These are phyloP conservation scores for Saccharomycopsis synnaedendra DNA, from an alignment of 805 yeast genomes.

Conservation along the genomic window DNA sequence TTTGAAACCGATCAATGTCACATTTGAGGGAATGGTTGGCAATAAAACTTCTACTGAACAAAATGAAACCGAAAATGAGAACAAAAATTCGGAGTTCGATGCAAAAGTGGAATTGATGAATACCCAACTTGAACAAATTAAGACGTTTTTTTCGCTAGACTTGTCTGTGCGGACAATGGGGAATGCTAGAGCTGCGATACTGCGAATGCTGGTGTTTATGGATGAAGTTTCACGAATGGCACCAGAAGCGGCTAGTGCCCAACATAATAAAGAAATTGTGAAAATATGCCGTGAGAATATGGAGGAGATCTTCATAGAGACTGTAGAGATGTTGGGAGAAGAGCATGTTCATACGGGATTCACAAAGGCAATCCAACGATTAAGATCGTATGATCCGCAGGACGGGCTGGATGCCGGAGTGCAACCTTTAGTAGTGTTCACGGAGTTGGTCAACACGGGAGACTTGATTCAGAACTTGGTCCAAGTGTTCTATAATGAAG, in stretches of 20 bases:
- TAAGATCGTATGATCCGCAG: conserved; percentile 62
- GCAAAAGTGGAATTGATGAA: conserved; percentile 72
- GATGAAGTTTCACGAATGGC: conserved; percentile 13
- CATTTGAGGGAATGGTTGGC: conserved; percentile 9
- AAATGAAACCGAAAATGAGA: conserved; percentile 17
- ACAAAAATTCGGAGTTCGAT: conserved; percentile 49
- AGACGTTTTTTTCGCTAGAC: conserved; percentile 69
- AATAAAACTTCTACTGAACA: conserved; percentile 19
- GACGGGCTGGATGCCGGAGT: conserved; percentile 29
- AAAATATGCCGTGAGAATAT: conserved; percentile 32
- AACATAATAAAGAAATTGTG: conserved; percentile 21
- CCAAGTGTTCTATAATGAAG: conserved; percentile 82
- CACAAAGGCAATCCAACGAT: conserved; percentile 60
- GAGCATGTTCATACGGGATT: conserved; percentile 83
- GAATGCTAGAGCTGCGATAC: conserved; percentile 53
- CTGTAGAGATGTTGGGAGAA: conserved; percentile 50
- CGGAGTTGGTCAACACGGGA: conserved; percentile 86
- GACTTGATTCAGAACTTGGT: conserved; percentile 89
- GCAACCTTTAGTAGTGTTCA: conserved; percentile 80
- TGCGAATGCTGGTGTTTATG: conserved; percentile 40
- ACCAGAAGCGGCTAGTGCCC: conserved; percentile 20
- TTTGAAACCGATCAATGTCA: conserved; percentile 23
- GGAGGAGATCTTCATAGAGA: conserved; percentile 57
- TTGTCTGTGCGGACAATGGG: conserved; percentile 62
- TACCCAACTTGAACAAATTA: conserved; percentile 64